Evolutionary conservation across 768 basidiomycete species (phyloP).

Genomic region (Tephrocybe sp.): DNA sequence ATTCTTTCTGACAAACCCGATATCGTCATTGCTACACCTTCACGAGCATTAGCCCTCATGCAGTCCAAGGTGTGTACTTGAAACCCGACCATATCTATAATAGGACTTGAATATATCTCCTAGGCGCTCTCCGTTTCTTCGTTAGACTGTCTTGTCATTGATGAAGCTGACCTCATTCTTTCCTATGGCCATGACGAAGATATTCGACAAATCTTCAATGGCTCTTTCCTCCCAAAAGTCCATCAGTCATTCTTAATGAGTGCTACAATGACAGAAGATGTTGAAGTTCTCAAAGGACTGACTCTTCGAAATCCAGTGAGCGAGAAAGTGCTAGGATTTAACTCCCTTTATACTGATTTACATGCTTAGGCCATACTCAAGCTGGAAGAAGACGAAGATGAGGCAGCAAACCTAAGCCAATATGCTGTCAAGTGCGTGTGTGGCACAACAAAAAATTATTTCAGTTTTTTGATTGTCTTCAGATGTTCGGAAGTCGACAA

Average conservation of each 20-base stretch:
- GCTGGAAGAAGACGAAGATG: conserved; percentile 85
- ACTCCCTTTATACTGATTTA: neutral
- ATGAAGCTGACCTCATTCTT: conserved; percentile 95
- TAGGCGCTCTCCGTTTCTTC: conserved; percentile 63
- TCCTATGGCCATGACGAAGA: conserved; percentile 97
- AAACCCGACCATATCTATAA: neutral
- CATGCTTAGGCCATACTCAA: conserved; percentile 70
- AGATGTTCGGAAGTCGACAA: conserved; percentile 95
- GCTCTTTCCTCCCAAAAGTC: conserved; percentile 71
- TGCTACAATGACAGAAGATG: conserved; percentile 96
- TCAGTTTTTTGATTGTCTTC: neutral
- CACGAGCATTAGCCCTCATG: conserved; percentile 62
- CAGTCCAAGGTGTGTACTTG: conserved; percentile 61
- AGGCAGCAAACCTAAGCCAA: conserved; percentile 77
- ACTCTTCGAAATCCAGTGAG: conserved; percentile 83
- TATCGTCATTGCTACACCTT: conserved; percentile 77
- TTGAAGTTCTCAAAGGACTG: conserved; percentile 86
- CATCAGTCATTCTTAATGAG: conserved; percentile 96
- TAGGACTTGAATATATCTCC: neutral
- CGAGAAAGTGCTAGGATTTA: neutral
- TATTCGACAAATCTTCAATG: conserved; percentile 66
- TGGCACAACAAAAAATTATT: too few species aligned
- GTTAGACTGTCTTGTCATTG: conserved; percentile 88
- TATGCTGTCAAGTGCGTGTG: conserved; percentile 68
- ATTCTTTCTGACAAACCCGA: conserved; percentile 66